Conservation (phyloP, 768 basidiomycete species). For the Suillus plorans region DNA sequence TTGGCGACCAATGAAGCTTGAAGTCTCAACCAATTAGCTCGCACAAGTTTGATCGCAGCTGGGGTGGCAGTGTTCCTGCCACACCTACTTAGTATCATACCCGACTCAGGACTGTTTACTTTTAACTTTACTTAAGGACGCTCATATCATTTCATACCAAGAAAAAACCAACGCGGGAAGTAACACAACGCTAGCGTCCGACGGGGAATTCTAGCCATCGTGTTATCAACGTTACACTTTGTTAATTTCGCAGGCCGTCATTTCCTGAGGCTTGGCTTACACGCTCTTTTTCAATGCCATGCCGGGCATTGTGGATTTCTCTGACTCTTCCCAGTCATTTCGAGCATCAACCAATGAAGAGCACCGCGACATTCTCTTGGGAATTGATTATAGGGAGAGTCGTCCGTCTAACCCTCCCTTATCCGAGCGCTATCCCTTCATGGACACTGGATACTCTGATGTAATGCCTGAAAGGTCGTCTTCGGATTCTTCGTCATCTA, state of each 20-base stretch:
- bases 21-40: neutral
- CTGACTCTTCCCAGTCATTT: conserved; percentile 15
- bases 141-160: conserved; percentile 4
- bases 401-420: conserved; percentile 10
- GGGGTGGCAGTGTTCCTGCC: neutral
- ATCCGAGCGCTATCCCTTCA: conserved; percentile 9
- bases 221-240: neutral
- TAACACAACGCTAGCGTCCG: neutral
- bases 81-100: neutral
- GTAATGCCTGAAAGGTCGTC: conserved; percentile 22
- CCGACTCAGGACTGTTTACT: neutral
- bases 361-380: conserved; percentile 46
- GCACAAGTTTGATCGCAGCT: neutral
- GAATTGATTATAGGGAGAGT: conserved; percentile 43
- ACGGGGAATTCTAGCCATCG: neutral
- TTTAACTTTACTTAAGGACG: neutral
- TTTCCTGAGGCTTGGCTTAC: conserved; percentile 7
- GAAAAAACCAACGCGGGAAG: neutral
- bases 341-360: conserved; percentile 26
- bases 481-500: conserved; percentile 29
- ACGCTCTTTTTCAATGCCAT: conserved; percentile 17
- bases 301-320: conserved; percentile 14
- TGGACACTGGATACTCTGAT: conserved; percentile 25
- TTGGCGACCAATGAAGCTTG: neutral
- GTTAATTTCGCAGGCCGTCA: neutral